Evolutionary conservation across 306 rosid genomes (phyloP), one percentile per base, ranked within the genome.

Genomic region (Inga oerstediana): DNA sequence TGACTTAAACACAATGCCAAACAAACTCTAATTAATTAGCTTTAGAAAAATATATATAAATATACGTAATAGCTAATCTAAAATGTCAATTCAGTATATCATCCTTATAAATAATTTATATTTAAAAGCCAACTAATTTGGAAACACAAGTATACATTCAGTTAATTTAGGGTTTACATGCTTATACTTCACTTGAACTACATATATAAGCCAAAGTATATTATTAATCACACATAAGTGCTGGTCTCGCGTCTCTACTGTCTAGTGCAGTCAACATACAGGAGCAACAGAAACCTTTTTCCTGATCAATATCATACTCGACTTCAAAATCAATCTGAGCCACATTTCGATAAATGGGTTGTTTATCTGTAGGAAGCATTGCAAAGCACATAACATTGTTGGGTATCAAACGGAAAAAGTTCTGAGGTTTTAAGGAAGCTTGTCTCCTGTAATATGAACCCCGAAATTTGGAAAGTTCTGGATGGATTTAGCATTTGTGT

Each of bases 201-300:
- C 39, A 37, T n/a, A 37, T 37, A 37, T 37, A 4, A 37, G 39
- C 39, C 39, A 37, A 37, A 37, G 6, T 37, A 37, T 37, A 37
- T 37, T 5, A 37, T 37, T 37, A 37, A 37, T 37, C 39, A 37
- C 4, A 37, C 39, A 37, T 37, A 37, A 37, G 39, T 43, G 46
- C 71, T 72, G 46, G 70, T 72, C 22, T 88, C 90, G 91, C 97
- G 99, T 96, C 99, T 43, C 46, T 43, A 56, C 65, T n/a, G 65
- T 58, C 8, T n/a, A 58, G 39, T 22, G 9, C 65, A 58, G 0
- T 58, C 13, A 0, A n/a, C n/a, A n/a, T n/a, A 9, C 32, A n/a
- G 65, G 65, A 58, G 65, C 30, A 58, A 58, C n/a, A 58, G 32
- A 58, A 58, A 58, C n/a, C 13, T 58, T 58, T 8, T n/a, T 22